Evolutionary conservation across 1,284 basidiomycete species (phyloP).

Genomic region (Trichosporon inkin): DNA sequence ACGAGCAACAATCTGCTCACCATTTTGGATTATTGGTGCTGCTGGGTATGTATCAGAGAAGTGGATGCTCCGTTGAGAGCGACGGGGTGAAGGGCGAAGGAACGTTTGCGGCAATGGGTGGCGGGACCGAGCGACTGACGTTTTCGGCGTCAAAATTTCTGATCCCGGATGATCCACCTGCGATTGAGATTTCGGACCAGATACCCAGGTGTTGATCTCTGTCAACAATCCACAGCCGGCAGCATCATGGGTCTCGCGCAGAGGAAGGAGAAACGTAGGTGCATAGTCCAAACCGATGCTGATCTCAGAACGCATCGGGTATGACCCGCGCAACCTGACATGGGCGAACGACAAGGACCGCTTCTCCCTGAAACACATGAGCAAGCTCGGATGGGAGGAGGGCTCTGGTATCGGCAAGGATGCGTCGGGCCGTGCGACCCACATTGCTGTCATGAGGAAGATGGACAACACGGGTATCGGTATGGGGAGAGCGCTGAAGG

Average conservation of each 20-base stretch:
- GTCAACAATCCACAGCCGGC: constrained; percentile 8
- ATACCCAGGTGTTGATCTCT: constrained; percentile 24
- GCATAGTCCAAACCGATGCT: constrained; percentile 3
- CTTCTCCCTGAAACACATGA: constrained; percentile 51
- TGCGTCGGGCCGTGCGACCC: constrained; percentile 44
- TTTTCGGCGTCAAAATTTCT: constrained; percentile 24
- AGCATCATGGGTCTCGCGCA: constrained; percentile 48
- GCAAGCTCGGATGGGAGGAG: constrained; percentile 48
- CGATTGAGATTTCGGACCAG: constrained; percentile 9
- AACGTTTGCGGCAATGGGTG: constrained; percentile 6
- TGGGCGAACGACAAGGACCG: constrained; percentile 50
- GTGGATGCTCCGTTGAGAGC: constrained; percentile 5
- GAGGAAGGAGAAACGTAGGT: constrained; percentile 48
- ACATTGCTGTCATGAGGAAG: constrained; percentile 50
- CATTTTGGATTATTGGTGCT: constrained; percentile 25
- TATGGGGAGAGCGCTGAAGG: constrained; percentile 44
- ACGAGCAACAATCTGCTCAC: constrained; percentile 13
- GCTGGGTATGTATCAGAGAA: constrained; percentile 1
- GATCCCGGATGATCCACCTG: constrained; percentile 17
- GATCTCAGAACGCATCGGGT: constrained; percentile 44
- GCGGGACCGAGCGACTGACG: constrained; percentile 5
- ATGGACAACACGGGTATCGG: constrained; percentile 51
- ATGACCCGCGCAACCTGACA: constrained; percentile 50
- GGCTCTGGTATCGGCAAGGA: constrained; percentile 43
- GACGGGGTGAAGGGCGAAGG: not conserved